Evolutionary conservation across 2,329 filamentous ascomycete species (phyloP), one percentile per base, ranked within the genome.

Genomic region (Trichoderma aggressivum): DNA sequence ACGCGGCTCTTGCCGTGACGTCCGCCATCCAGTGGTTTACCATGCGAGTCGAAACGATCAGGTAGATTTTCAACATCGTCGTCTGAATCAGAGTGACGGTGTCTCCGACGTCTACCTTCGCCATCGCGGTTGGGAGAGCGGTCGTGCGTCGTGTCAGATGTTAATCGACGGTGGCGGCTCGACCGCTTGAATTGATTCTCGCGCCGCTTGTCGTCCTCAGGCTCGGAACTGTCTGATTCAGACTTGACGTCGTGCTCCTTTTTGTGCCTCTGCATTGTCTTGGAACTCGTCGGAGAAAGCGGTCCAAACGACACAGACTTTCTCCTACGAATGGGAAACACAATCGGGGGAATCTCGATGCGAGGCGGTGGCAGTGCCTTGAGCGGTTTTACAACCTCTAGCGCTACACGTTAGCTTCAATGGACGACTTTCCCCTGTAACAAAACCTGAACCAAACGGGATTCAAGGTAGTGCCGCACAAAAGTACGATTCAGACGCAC

Each of bases 271-370:
- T 80, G 78, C 75, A 86, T 82, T 0, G 84, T 86, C 69, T 78
- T 81, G 0, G 82, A 82, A 18, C 84, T 86, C 66, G 84, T 82
- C 0, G 86, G 86, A 3, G 85, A 87, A 53, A 87, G 75, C 0
- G 86, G 85, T 3, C 82, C 81, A 69, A 86, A 87, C 2, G 78
- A 74, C 1, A 87, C 84, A 1, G 83, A 82, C 72, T 85, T 85
- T 26, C 79, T 72, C 12, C 64, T 60, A 39, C 62, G 28, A 21
- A 50, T 14, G 10, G 70, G 70, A 36, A 70, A 53, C 30, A 60
- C 70, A 21, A 34, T 34, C 5, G 65, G 64, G 1, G 70, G 65
- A n/a, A 47, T 58, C 28, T 58, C 59, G 32, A 62, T 72, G 60
- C 59, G 60, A n/a, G 71, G 71, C 32, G 67, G 32, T 6, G 71